phyloP scores from a whole-genome alignment of 805 yeast species.

The Jamesozyma gamospora region DNA sequence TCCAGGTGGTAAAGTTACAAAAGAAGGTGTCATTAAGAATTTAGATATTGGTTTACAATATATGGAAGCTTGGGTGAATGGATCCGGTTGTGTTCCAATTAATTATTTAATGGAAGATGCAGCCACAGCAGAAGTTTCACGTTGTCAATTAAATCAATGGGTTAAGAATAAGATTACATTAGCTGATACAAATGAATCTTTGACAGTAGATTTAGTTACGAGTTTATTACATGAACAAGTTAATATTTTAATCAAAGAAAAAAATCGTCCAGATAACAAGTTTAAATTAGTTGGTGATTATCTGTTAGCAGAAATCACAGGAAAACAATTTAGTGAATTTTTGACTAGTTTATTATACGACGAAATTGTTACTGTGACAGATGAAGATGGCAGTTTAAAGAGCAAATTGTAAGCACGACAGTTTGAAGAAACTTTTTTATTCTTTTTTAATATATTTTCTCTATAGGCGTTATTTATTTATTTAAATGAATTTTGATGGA shows the following conservation, averaged over 20 bases:
- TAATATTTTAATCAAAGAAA: slow-evolving; percentile 36
- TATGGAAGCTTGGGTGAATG: slow-evolving; percentile 81
- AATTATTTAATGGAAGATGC: slow-evolving; percentile 85
- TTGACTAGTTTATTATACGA: slow-evolving; percentile 69
- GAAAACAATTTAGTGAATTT: slow-evolving; percentile 65
- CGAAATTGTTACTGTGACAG: slow-evolving; percentile 33
- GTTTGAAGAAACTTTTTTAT: too few species aligned
- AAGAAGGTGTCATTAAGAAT: slow-evolving; percentile 60
- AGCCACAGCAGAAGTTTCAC: slow-evolving; percentile 79
- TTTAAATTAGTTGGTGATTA: slow-evolving; percentile 59
- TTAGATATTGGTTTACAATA: slow-evolving; percentile 67
- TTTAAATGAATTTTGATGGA: too few species aligned
- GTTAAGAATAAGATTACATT: slow-evolving; percentile 55
- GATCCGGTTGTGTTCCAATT: slow-evolving; percentile 78
- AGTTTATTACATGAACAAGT: slow-evolving; percentile 54
- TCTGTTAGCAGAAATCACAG: slow-evolving; percentile 63
- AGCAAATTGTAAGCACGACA: not conserved
- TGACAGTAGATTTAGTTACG: slow-evolving; percentile 52
- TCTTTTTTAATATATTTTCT: too few species aligned
- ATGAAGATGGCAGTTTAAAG: not conserved
- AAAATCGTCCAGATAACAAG: slow-evolving; percentile 41
- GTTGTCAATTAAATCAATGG: slow-evolving; percentile 80
- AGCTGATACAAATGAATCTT: slow-evolving; percentile 46
- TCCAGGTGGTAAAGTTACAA: slow-evolving; percentile 53
- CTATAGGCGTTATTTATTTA: too few species aligned